A percentile compares a stretch with the other conserved stretches of the same genome.
These are phyloP conservation scores for Aspergillus candidus DNA, from an alignment of 2,329 filamentous ascomycete species.

Conservation along the genomic window DNA sequence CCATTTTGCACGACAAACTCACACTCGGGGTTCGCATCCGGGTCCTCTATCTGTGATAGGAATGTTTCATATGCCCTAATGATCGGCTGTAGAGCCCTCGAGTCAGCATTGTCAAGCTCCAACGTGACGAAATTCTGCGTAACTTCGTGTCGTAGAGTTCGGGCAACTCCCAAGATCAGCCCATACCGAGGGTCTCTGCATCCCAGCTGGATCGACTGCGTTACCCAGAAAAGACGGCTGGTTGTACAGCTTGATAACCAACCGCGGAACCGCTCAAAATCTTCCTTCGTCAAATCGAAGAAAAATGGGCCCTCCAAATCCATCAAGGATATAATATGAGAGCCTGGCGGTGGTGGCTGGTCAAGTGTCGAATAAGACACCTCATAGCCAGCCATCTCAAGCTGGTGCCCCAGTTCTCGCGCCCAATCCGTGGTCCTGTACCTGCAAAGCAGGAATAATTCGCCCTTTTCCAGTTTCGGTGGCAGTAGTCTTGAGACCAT, in stretches of 20 bases:
- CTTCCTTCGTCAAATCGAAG: constrained; percentile 1
- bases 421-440: background rate
- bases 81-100: background rate
- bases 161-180: constrained; percentile 6
- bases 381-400: constrained; percentile 2
- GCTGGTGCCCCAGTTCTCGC: constrained; percentile 1
- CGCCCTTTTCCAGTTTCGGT: background rate
- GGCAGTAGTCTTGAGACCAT: constrained; percentile 3
- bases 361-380: constrained; percentile 3
- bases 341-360: background rate
- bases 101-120: constrained; percentile 9
- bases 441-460: constrained; percentile 1
- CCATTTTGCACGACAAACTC: constrained; percentile 11
- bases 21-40: constrained; percentile 1
- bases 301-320: constrained; percentile 12
- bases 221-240: constrained; percentile 8
- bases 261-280: constrained; percentile 1
- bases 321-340: constrained; percentile 9
- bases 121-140: constrained; percentile 7
- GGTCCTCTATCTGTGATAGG: background rate
- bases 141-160: constrained; percentile 10
- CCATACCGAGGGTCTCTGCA: constrained; percentile 11
- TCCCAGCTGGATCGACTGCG: constrained; percentile 3
- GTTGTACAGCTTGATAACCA: background rate
- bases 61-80: constrained; percentile 6